phyloP scores from a whole-genome alignment of 371 early-diverging fungal genomes.

The Basidiobolus meristosporus region DNA sequence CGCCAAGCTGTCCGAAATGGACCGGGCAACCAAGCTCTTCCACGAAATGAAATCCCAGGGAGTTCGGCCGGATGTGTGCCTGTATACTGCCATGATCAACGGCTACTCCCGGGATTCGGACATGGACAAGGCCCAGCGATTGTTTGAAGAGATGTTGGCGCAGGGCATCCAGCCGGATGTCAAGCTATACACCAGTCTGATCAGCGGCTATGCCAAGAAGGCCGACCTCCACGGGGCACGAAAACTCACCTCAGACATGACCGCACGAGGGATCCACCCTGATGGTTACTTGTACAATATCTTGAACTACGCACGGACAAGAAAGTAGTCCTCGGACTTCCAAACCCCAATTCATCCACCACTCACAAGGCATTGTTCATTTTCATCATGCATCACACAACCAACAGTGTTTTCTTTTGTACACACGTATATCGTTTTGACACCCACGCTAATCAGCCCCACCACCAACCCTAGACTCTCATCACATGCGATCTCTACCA shows the following conservation, averaged over 20 bases:
- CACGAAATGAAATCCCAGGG: not conserved
- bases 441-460: too few species aligned
- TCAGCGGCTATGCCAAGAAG: conserved; percentile 3
- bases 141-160: not conserved
- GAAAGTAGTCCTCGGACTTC: too few species aligned
- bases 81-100: conserved; percentile 1
- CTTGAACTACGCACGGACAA: too few species aligned
- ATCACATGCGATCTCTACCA: too few species aligned
- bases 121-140: not conserved
- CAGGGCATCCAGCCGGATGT: not conserved
- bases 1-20: not conserved
- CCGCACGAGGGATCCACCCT: conserved; percentile 3
- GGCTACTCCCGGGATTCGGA: not conserved
- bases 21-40: not conserved
- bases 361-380: too few species aligned
- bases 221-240: conserved; percentile 1
- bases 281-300: too few species aligned
- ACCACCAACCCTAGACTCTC: too few species aligned
- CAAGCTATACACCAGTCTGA: conserved; percentile 1
- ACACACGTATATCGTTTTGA: too few species aligned
- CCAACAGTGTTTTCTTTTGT: too few species aligned
- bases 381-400: too few species aligned
- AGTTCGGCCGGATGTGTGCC: conserved; percentile 1
- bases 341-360: too few species aligned
- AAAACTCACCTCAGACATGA: conserved; percentile 1